Conservation (phyloP, 106 monocot species). For the Posidonia australis region DNA sequence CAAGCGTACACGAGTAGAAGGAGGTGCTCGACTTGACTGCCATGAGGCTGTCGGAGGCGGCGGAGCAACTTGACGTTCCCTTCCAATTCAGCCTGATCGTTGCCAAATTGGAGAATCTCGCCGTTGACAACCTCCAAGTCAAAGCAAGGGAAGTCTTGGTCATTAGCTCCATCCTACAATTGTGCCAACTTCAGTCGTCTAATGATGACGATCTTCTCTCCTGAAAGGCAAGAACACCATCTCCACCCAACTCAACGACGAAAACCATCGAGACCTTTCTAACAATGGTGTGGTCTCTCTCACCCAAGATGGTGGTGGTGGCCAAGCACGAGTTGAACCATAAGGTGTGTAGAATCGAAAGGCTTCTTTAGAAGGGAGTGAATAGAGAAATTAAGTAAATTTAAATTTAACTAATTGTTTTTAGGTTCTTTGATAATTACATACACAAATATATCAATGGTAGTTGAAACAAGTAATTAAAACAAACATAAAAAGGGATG, state of each 20-base stretch:
- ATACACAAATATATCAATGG: too few relatives aligned
- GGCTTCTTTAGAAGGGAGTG: too few relatives aligned
- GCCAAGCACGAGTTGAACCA: slow-evolving; percentile 78
- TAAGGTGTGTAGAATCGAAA: too few relatives aligned
- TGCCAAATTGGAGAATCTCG: slow-evolving; percentile 6
- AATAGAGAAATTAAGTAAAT: too few relatives aligned
- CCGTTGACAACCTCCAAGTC: slow-evolving; percentile 11
- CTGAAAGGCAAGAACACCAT: not conserved
- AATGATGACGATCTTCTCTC: slow-evolving; percentile 1
- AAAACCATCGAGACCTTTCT: slow-evolving; percentile 41
- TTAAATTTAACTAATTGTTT: too few relatives aligned
- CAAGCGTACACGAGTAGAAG: slow-evolving; percentile 13
- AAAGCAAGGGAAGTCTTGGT: slow-evolving; percentile 21
- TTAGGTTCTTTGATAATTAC: too few relatives aligned
- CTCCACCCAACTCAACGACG: not conserved
- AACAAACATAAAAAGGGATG: too few relatives aligned
- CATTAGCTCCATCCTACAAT: slow-evolving; percentile 12
- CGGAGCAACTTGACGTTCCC: slow-evolving; percentile 20
- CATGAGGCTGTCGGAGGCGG: slow-evolving; percentile 11
- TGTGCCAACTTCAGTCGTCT: slow-evolving; percentile 14
- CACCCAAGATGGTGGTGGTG: slow-evolving; percentile 70
- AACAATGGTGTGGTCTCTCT: slow-evolving; percentile 31
- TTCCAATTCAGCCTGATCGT: slow-evolving; percentile 26
- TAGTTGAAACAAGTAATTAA: too few relatives aligned
- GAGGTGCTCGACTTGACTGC: slow-evolving; percentile 13